phyloP scores from a whole-genome alignment of 768 basidiomycete species.

The Auricularia auricula-judae region DNA sequence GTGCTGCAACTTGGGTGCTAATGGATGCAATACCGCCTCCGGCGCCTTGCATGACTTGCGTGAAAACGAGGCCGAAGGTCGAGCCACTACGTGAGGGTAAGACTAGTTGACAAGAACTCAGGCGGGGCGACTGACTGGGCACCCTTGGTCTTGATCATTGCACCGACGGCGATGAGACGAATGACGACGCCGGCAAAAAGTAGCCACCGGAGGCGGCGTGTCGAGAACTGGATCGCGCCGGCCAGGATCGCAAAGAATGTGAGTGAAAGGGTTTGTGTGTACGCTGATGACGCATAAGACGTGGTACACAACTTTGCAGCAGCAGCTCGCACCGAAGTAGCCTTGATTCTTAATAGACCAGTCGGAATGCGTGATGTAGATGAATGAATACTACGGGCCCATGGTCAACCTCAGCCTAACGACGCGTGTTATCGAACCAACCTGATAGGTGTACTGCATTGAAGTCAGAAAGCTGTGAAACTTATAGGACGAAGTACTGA shows the following conservation, averaged over 20 bases:
- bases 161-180: conserved; percentile 49
- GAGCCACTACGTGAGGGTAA: conserved; percentile 2
- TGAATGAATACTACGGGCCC: conserved; percentile 2
- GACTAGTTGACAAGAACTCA: conserved; percentile 2
- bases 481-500: not conserved
- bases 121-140: conserved; percentile 17
- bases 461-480: not conserved
- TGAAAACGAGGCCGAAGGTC: conserved; percentile 35
- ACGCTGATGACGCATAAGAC: conserved; percentile 40
- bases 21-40: conserved; percentile 63
- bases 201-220: conserved; percentile 29
- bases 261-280: conserved; percentile 46
- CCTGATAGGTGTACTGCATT: not conserved
- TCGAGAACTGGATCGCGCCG: conserved; percentile 43
- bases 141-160: conserved; percentile 65
- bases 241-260: conserved; percentile 55
- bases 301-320: conserved; percentile 48
- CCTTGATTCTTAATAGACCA: conserved; percentile 47
- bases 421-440: not conserved
- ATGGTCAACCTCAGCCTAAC: not conserved
- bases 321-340: conserved; percentile 54
- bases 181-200: conserved; percentile 48
- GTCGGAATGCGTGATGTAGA: conserved; percentile 31
- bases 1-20: conserved; percentile 46
- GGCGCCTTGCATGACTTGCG: conserved; percentile 61